Base-by-base conservation (phyloP, 805 yeast genomes). In the Nakazawaea siamensis region DNA sequence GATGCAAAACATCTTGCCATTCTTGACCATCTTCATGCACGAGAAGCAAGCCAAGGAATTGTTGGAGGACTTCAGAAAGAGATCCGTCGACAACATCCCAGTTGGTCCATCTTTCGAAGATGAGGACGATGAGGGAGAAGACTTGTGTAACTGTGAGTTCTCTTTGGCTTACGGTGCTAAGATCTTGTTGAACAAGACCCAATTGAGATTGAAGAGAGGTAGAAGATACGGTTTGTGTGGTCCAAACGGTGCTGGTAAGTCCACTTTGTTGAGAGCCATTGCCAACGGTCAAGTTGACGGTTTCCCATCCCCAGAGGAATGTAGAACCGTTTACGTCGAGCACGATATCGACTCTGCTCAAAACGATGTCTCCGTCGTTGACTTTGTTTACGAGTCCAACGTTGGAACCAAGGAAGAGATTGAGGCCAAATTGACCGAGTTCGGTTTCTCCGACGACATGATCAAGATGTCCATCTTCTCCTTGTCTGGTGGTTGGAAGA, bases 201-300 rank as follows among this genome's bases (percentile, higher is more conserved):
- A 90, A 75, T 80, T 92, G 66, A 87, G 98, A 73, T 82, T 92
- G 64, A 87, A 86, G 87, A 81, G 95, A 76, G 92, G 83, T 73
- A 88, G 97, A 75, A 85, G 98, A 76, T 92, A 92, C 68, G 98
- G 98, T 90, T 78, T 88, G 66, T 88, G 92, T 74, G 98, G 98
- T 70, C 98, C 98, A 69, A 92, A 92, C 72, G 98, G 98, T 85
- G 98, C 98, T 62, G 98, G 98, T 82, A 92, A 92, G 71, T 90
- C 98, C 48, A 92, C 98, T 55, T 79, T 92, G 71, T 88, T 92
- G 94, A 81, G 94, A 73, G 94, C 95, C 54, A 79, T 85, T 67
- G 95, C 95, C 51, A 85, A 86, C 73, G 95, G 95, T 66, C 95
- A 85, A 76, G 97, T 92, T 60, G 97, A 92, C 64, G 97, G 97